Evolutionary conservation across 306 rosid species (phyloP).

Genomic region (Cercis canadensis): DNA sequence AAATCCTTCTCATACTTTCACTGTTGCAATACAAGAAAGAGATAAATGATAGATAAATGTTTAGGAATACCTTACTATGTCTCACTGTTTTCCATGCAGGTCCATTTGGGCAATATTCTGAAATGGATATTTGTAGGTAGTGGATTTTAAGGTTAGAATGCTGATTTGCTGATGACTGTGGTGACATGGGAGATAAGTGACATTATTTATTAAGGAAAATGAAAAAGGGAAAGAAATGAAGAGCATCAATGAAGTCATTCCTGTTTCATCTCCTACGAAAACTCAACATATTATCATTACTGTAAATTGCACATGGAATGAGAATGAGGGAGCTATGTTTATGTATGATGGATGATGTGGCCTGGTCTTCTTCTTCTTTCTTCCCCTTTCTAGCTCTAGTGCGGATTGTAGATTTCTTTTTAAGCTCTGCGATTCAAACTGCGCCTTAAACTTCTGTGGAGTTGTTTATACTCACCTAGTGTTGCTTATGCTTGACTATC

Average conservation of each 20-base stretch:
- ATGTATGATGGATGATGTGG: conserved; percentile 30
- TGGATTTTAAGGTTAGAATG: conserved; percentile 39
- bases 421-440: conserved; percentile 29
- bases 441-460: no score
- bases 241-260: conserved; percentile 17
- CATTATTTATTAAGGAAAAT: conserved; percentile 25
- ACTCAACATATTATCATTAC: conserved; percentile 23
- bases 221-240: conserved; percentile 32
- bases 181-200: conserved; percentile 34
- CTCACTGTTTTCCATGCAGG: conserved; percentile 42
- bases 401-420: conserved; percentile 11
- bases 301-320: conserved; percentile 22
- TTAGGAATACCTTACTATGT: no score
- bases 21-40: conserved; percentile 32
- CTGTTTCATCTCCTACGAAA: background rate
- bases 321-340: conserved; percentile 28
- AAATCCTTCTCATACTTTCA: conserved; percentile 10
- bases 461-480: background rate
- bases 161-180: conserved; percentile 26
- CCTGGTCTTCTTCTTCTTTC: conserved; percentile 14
- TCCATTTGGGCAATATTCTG: conserved; percentile 34
- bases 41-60: no score
- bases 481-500: background rate
- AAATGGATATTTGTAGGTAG: conserved; percentile 29
- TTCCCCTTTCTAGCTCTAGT: conserved; percentile 24